Base-by-base conservation (phyloP, 768 basidiomycete species). In the Rubroboletus pulcherrimus region DNA sequence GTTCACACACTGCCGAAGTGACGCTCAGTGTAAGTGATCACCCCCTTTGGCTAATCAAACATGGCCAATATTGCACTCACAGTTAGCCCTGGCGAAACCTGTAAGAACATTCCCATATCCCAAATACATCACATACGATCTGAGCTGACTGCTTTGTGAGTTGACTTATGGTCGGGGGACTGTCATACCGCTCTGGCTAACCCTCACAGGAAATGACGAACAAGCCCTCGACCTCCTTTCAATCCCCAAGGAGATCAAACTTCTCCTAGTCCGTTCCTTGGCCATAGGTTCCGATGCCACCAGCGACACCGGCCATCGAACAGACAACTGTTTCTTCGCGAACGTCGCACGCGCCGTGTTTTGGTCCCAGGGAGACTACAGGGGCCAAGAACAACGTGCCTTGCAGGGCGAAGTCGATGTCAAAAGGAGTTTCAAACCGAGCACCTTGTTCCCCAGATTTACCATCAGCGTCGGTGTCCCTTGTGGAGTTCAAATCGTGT, bases 361-460 rank as follows among this genome's bases (percentile, higher is more conserved):
- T 65, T 86, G 82, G 83, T 47, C 56, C 1, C 26, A 41, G 0
- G 56, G 39, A 31, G 68, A 72, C 21, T 64, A 64, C 15, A 60
- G 65, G 26, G 68, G 62, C 53, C 48, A 54, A 4, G 71, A 71
- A 7, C 71, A 63, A 48, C 73, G 78, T 26, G 61, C 67, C 39
- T 65, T 84, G 14, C 72, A 74, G 49, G 83, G 85, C 7, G 82
- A 85, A 65, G 51, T 86, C 29, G 74, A 78, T 17, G 69, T 83
- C n/a, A 71, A 73, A 51, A 77, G 68, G 58, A 64, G 61, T 15
- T 50, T 78, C 48, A 83, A 78, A 60, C 79, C 67, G 17, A 74
- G 69, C 19, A 75, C 78, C 53, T 41, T 71, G 31, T 78, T 79
- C 57, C 77, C 75, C 21, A 72, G 75, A 53, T 75, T 83, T 57